Percentiles rank a stretch among this genome's conserved stretches.
phyloP scores from a whole-genome alignment of 192 early-diverging fungal species.

The Phycomyces nitens region DNA sequence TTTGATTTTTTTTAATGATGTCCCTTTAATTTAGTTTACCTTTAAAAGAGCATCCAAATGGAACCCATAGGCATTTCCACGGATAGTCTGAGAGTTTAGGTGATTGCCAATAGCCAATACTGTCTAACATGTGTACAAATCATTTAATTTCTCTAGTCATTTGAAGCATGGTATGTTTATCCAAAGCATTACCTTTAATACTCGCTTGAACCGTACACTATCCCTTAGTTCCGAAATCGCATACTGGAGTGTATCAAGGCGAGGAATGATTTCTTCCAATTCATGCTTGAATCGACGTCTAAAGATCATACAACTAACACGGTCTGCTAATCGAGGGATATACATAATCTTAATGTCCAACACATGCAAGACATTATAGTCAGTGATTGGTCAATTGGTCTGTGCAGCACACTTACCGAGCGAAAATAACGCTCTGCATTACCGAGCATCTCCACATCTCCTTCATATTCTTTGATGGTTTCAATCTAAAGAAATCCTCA shows the following conservation, averaged over 20 bases:
- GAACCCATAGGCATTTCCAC: constrained; percentile 57
- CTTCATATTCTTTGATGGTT: constrained; percentile 45
- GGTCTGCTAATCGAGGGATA: constrained; percentile 49
- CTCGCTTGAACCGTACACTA: constrained; percentile 39
- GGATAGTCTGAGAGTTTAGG: constrained; percentile 50
- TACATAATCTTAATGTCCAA: constrained; percentile 42
- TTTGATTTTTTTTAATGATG: too few species aligned
- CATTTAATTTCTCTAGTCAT: background rate
- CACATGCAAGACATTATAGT: background rate
- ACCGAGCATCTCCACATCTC: constrained; percentile 44
- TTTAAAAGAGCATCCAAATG: constrained; percentile 52
- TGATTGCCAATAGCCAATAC: constrained; percentile 55
- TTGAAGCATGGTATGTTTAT: too few species aligned
- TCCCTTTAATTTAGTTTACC: too few species aligned
- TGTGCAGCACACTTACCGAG: constrained; percentile 23
- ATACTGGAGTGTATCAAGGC: constrained; percentile 43
- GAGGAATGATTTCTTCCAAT: constrained; percentile 44
- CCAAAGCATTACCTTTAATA: constrained; percentile 51
- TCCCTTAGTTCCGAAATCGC: constrained; percentile 44
- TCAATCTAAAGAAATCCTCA: constrained; percentile 39
- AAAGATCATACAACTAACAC: constrained; percentile 51
- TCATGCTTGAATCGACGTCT: constrained; percentile 48
- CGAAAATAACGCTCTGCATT: constrained; percentile 57
- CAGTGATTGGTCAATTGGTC: background rate
- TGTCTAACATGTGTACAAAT: constrained; percentile 29